Evolutionary conservation across 2,329 filamentous ascomycete genomes (phyloP).

Genomic region (Alternaria postmessia): DNA sequence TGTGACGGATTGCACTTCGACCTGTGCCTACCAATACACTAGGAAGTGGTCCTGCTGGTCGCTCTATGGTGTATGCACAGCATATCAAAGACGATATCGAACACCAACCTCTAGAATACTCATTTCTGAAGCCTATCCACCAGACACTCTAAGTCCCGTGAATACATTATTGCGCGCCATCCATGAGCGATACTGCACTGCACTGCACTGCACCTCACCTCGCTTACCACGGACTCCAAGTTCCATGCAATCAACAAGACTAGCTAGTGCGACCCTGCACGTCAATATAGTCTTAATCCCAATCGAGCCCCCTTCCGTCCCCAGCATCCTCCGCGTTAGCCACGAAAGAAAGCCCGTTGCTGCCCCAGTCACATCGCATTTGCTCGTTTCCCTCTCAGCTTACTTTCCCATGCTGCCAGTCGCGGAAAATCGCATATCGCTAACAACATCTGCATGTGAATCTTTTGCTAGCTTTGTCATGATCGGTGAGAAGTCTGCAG

Average conservation of each 20-base stretch:
- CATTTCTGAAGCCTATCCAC: background rate
- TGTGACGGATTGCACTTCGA: background rate
- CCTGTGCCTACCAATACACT: background rate
- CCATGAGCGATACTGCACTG: background rate
- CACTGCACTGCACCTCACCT: background rate
- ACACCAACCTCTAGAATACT: background rate
- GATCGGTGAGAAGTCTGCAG: conserved; percentile 1
- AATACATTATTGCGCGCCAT: background rate
- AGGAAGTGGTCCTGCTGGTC: background rate
- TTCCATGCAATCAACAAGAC: background rate
- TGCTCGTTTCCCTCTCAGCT: background rate
- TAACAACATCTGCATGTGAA: background rate
- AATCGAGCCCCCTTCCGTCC: background rate
- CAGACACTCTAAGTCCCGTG: background rate
- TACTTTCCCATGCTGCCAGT: background rate
- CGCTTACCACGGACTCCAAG: background rate
- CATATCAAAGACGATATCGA: background rate
- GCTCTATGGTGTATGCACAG: background rate
- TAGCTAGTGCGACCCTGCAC: background rate
- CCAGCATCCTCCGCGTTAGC: conserved; percentile 1
- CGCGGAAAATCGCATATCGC: background rate
- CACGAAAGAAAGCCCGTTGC: background rate
- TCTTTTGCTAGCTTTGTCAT: background rate
- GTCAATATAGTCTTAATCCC: background rate
- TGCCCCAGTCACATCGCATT: background rate